A percentile compares a stretch with the other conserved stretches of the same genome.
Conservation (phyloP, 2,329 filamentous ascomycete species). For the Cladosporium sp. region DNA sequence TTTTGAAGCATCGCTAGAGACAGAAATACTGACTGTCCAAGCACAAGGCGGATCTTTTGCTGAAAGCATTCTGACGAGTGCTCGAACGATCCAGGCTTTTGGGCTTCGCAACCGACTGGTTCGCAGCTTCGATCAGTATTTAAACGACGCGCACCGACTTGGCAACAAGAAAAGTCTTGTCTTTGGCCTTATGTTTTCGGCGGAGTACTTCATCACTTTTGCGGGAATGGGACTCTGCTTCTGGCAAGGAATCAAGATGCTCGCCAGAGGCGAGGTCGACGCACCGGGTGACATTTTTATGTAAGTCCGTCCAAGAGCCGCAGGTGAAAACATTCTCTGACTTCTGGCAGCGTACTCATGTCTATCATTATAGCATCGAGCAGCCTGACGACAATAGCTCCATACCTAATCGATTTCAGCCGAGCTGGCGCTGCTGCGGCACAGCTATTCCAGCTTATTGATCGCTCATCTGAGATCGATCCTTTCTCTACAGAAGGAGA, state of each 20-base stretch:
- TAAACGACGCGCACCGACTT: conserved; percentile 44
- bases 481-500: no score
- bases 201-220: conserved; percentile 45
- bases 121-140: conserved; percentile 44
- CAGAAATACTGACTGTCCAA: conserved; percentile 34
- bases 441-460: conserved; percentile 45
- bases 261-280: conserved; percentile 32
- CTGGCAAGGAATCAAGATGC: conserved; percentile 47
- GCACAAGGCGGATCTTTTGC: conserved; percentile 48
- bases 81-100: conserved; percentile 46
- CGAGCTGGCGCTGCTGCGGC: conserved; percentile 44
- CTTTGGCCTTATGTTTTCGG: conserved; percentile 45
- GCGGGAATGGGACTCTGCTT: conserved; percentile 43
- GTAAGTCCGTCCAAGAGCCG: no score
- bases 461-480: conserved; percentile 42
- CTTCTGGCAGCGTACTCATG: not conserved
- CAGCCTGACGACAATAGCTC: not conserved
- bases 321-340: not conserved
- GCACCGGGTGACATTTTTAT: conserved; percentile 39
- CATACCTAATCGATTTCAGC: conserved; percentile 32
- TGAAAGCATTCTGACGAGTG: conserved; percentile 50
- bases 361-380: not conserved
- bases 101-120: conserved; percentile 47
- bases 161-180: conserved; percentile 47
- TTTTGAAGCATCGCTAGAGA: not conserved